A percentile compares a stretch with the other conserved stretches of the same genome.
phyloP scores from a whole-genome alignment of 1,284 basidiomycete genomes.

The Ustilago sp. region DNA sequence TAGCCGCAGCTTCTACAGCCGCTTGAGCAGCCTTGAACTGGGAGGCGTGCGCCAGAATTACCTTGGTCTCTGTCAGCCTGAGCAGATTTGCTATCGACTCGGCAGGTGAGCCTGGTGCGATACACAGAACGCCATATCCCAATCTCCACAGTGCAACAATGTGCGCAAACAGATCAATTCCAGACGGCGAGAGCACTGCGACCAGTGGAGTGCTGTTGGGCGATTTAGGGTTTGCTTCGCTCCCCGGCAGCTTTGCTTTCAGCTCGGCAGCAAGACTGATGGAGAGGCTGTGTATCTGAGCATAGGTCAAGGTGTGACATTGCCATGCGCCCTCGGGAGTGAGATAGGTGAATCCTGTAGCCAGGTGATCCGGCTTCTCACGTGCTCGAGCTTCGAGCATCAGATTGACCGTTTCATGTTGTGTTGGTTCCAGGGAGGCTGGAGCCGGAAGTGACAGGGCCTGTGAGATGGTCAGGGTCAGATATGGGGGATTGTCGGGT shows the following conservation, averaged over 20 bases:
- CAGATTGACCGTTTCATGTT: conserved; percentile 66
- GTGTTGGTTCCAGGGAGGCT: conserved; percentile 62
- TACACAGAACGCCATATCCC: conserved; percentile 70
- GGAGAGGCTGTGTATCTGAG: conserved; percentile 13
- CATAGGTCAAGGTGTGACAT: conserved; percentile 61
- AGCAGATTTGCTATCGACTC: conserved; percentile 75
- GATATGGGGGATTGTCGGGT: conserved; percentile 34
- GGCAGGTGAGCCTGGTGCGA: conserved; percentile 72
- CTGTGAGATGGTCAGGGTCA: conserved; percentile 48
- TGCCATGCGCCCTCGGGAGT: conserved; percentile 39
- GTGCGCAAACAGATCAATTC: conserved; percentile 69
- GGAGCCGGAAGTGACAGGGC: conserved; percentile 40
- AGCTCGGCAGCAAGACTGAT: conserved; percentile 23
- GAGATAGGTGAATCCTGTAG: conserved; percentile 69
- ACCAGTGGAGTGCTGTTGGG: conserved; percentile 50
- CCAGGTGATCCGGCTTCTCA: conserved; percentile 64
- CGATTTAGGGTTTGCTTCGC: conserved; percentile 14
- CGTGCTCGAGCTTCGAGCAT: conserved; percentile 68
- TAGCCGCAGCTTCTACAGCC: conserved; percentile 3
- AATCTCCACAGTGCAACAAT: conserved; percentile 70
- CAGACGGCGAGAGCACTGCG: conserved; percentile 70
- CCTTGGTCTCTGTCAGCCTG: conserved; percentile 72
- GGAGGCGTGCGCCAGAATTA: conserved; percentile 72
- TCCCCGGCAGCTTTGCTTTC: neutral
- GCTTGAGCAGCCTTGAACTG: conserved; percentile 69